Conservation (phyloP, 768 basidiomycete species). For the Suillus subalutaceus region DNA sequence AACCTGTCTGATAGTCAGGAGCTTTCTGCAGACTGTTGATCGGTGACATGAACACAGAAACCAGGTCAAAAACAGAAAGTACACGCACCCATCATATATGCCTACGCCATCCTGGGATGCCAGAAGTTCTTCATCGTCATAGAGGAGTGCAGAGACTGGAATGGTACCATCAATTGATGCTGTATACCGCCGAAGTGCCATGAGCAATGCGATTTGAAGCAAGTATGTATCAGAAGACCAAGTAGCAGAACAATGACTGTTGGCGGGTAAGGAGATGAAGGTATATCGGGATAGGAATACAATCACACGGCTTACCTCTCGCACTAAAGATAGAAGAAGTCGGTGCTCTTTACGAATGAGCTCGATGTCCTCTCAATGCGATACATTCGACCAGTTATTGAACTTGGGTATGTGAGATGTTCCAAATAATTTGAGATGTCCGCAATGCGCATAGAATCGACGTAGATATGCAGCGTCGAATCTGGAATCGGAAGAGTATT, state of each 20-base stretch:
- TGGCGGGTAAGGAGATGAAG: not conserved
- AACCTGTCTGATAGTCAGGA: conserved; percentile 75
- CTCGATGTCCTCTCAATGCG: conserved; percentile 1
- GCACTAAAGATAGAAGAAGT: conserved; percentile 2
- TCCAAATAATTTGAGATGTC: not conserved
- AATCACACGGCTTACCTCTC: not conserved
- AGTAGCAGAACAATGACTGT: not conserved
- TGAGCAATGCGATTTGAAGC: conserved; percentile 23
- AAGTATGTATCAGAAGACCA: not conserved
- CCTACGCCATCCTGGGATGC: conserved; percentile 80
- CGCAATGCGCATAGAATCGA: not conserved
- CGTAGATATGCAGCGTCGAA: not conserved
- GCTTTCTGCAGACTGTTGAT: conserved; percentile 76
- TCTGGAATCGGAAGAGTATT: not conserved
- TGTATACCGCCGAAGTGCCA: conserved; percentile 61
- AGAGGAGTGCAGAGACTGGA: conserved; percentile 75
- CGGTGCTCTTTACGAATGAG: conserved; percentile 2
- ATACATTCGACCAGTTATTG: conserved; percentile 3
- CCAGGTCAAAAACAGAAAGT: conserved; percentile 10
- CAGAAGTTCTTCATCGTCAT: conserved; percentile 78
- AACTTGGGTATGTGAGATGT: not conserved
- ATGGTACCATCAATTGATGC: conserved; percentile 72
- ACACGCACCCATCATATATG: conserved; percentile 86
- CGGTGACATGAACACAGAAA: conserved; percentile 22
- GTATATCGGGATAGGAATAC: not conserved